These are phyloP conservation scores for Suillus alpinus DNA, from an alignment of 768 basidiomycete species.

Conservation along the genomic window DNA sequence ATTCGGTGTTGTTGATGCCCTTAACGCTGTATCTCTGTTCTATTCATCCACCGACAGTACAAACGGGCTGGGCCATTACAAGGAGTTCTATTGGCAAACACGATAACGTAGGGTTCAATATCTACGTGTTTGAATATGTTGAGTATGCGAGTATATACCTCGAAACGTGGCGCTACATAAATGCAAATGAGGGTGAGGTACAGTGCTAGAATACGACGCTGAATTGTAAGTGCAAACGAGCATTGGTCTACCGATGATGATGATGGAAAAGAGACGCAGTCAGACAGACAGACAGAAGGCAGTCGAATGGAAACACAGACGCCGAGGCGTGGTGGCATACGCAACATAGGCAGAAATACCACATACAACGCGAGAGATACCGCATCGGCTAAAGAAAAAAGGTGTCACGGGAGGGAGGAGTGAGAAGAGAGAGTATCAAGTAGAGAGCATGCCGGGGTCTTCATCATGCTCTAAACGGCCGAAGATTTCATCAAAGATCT, in stretches of 20 bases:
- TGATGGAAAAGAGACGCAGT: not conserved
- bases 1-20: not conserved
- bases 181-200: conserved; percentile 6
- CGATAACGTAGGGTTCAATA: not conserved
- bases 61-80: not conserved
- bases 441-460: conserved; percentile 76
- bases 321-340: not conserved
- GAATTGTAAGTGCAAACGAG: conserved; percentile 7
- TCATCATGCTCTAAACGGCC: conserved; percentile 45
- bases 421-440: conserved; percentile 33
- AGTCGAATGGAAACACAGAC: not conserved
- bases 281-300: not conserved
- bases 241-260: conserved; percentile 10
- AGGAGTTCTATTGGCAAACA: not conserved
- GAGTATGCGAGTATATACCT: conserved; percentile 8
- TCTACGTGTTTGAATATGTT: conserved; percentile 1
- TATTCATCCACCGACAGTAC: not conserved
- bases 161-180: conserved; percentile 1
- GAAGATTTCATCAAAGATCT: conserved; percentile 78
- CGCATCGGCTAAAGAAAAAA: not conserved
- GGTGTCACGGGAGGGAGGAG: not conserved
- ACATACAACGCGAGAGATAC: conserved; percentile 5
- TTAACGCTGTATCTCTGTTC: not conserved
- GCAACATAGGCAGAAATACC: not conserved
- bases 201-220: conserved; percentile 11